Base-by-base conservation (phyloP, 2,329 filamentous ascomycete species). In the Arthrobotrys iridis region DNA sequence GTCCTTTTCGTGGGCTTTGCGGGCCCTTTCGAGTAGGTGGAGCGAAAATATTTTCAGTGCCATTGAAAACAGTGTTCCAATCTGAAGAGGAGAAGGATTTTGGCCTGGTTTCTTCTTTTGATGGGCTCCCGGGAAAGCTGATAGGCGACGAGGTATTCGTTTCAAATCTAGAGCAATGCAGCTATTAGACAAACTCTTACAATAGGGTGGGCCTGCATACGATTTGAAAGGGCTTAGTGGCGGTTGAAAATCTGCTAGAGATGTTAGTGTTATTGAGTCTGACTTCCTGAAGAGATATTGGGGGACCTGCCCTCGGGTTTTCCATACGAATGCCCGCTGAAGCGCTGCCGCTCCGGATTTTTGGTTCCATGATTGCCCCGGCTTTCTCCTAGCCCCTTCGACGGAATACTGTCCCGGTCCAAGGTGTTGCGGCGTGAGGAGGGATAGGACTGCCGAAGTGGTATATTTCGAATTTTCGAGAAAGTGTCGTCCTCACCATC, bases 41-140 rank as follows among this genome's bases (percentile, higher is more conserved):
- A 0, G 70, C 70, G 22, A 74, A 74, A 33, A 74, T 67, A 58
- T 74, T 74, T 26, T 74, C 24, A 13, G 55, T 58, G 4, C 70
- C 57, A 28, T 46, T 74, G 37, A 74, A 74, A 2, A 74, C 52
- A 10, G 52, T 66, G 15, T 74, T 74, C 70, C 70, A 74, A 24
- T 74, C 70, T 5, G 62, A 48, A 33, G 55, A 37, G 4, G 70
- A 74, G 20, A 74, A 74, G 15, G 70, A 67, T 35, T 74, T 62
- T 11, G 62, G 45, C 11, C 43, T 43, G 6, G 52, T 20, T 13
- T 57, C 37, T 35, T 62, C 62, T 37, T 48, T 62, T 46, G 33
- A 26, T 3, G 60, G 48, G 18, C 59, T 59, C 10, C 26, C 33
- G 8, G 59, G 41, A n/a, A 65, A 15, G 52, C 68, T 57, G 13